Conservation (phyloP, 257 asterid genomes). For the Solanum corneliomulleri region DNA sequence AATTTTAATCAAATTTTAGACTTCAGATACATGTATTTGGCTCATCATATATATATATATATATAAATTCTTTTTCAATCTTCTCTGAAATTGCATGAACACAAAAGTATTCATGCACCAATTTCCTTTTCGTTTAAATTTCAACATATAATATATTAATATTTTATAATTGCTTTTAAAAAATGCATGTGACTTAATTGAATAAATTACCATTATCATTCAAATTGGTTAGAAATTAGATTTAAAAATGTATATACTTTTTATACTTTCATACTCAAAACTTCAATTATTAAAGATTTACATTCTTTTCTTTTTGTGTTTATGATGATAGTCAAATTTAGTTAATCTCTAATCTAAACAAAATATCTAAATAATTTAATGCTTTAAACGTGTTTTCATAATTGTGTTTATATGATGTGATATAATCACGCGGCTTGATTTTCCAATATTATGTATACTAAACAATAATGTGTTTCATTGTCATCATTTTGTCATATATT, state of each 20-base stretch:
- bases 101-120: not conserved
- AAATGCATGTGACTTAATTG: not conserved
- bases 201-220: not conserved
- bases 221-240: not conserved
- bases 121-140: no score
- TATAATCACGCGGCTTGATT: not conserved
- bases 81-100: not conserved
- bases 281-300: not conserved
- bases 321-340: not conserved
- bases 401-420: not conserved
- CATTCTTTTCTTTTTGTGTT: no score
- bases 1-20: no score
- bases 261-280: not conserved
- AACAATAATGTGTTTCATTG: not conserved
- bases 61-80: not conserved
- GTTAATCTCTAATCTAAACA: not conserved
- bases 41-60: no score
- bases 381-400: not conserved
- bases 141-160: not conserved
- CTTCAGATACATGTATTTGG: no score
- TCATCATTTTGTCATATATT: not conserved
- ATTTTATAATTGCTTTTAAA: no score
- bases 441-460: not conserved
- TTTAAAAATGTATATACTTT: no score
- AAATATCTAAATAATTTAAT: not conserved